Conservation (phyloP, 2,329 filamentous ascomycete species). For the Ceratocystis harringtonii region DNA sequence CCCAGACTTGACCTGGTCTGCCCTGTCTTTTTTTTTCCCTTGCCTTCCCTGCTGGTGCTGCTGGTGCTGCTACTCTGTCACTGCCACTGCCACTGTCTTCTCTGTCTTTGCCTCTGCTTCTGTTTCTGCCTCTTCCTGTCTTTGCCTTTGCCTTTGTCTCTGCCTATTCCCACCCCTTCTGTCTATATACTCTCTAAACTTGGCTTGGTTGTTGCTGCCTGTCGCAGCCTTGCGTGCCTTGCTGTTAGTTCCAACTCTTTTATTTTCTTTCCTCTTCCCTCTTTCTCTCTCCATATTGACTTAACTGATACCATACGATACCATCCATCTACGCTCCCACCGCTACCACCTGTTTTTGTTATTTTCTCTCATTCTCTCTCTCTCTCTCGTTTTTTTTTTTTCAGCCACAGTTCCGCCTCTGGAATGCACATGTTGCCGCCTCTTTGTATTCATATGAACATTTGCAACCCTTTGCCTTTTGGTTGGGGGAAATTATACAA, state of each 20-base stretch:
- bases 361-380: conserved; percentile 2
- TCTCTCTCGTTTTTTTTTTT: not conserved
- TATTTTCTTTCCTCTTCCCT: not conserved
- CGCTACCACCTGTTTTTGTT: not conserved
- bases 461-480: not conserved
- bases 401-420: conserved; percentile 9
- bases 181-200: not conserved
- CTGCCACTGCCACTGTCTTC: not conserved
- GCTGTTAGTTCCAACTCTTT: conserved; percentile 2
- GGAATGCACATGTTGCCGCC: conserved; percentile 12
- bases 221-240: conserved; percentile 5
- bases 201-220: not conserved
- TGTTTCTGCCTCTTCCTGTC: too few relatives aligned
- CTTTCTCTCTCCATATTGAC: not conserved
- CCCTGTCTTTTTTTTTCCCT: not conserved
- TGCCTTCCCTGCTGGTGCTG: not conserved
- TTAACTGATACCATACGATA: conserved; percentile 4
- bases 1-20: too few relatives aligned
- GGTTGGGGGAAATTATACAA: not conserved
- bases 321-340: not conserved
- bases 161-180: not conserved
- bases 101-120: too few relatives aligned
- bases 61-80: not conserved
- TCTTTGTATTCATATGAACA: conserved; percentile 14
- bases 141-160: not conserved